Percentiles rank a stretch among this genome's conserved stretches.
Conservation (phyloP, 1,139 yeast species). For the Magnusiomyces ingens region DNA sequence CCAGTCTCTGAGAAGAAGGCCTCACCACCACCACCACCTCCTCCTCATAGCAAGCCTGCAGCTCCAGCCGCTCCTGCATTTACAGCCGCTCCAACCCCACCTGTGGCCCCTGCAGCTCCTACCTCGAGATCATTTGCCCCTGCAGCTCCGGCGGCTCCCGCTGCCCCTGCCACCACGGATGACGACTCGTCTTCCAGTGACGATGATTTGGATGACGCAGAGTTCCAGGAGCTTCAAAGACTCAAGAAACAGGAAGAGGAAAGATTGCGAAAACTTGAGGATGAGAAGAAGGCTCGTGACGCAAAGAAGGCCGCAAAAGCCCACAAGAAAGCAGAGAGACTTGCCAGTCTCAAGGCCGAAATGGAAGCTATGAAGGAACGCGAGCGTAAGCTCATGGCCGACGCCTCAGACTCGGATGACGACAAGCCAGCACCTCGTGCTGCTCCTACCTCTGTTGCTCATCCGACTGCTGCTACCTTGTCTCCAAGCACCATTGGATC, state of each 20-base stretch:
- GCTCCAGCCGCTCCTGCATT: constrained; percentile 10
- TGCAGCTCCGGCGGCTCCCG: constrained; percentile 8
- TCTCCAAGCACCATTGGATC: constrained; percentile 1
- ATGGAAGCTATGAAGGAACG: constrained; percentile 49
- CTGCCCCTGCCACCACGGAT: constrained; percentile 8
- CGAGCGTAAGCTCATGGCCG: constrained; percentile 29
- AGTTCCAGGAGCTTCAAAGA: constrained; percentile 41
- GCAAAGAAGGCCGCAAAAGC: constrained; percentile 44
- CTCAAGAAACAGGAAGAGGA: constrained; percentile 39
- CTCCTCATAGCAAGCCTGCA: constrained; percentile 13
- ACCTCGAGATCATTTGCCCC: constrained; percentile 6
- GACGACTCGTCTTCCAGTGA: constrained; percentile 34
- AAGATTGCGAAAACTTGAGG: constrained; percentile 25
- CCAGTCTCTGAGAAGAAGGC: constrained; percentile 17
- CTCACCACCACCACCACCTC: constrained; percentile 18
- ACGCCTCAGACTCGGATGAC: constrained; percentile 18
- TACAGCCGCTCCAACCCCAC: constrained; percentile 4
- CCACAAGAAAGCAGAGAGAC: constrained; percentile 48
- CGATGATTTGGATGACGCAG: constrained; percentile 38
- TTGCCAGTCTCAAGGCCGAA: constrained; percentile 55
- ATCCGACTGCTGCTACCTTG: constrained; percentile 15
- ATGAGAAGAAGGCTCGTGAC: constrained; percentile 32
- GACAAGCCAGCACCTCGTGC: constrained; percentile 28
- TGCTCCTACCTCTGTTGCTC: constrained; percentile 6
- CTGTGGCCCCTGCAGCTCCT: constrained; percentile 10